phyloP scores from a whole-genome alignment of 1,284 basidiomycete species.

The Ceratobasidium papillatum region DNA sequence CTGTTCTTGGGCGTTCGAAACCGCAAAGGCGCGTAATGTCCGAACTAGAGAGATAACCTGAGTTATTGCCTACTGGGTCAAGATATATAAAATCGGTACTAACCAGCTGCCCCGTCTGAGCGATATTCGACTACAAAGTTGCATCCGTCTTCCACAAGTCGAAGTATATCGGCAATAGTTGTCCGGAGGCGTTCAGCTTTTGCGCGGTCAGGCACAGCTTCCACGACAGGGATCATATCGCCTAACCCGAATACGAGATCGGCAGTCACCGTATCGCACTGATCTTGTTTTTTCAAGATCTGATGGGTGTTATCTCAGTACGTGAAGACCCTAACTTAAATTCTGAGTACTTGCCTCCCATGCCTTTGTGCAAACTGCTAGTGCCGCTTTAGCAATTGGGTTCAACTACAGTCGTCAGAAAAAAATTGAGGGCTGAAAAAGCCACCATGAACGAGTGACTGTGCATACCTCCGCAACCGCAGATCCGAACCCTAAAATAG shows the following conservation, averaged over 20 bases:
- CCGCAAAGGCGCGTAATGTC: neutral
- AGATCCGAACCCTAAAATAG: neutral
- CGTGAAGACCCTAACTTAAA: neutral
- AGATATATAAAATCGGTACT: neutral
- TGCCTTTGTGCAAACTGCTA: neutral
- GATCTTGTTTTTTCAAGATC: slow-evolving; percentile 1
- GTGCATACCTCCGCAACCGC: neutral
- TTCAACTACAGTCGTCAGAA: neutral
- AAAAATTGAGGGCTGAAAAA: neutral
- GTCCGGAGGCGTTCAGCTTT: neutral
- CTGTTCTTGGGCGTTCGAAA: neutral
- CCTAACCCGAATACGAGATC: neutral
- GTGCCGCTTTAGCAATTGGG: neutral
- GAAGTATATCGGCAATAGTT: neutral
- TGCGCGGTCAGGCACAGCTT: neutral
- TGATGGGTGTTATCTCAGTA: neutral
- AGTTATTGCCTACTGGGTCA: too few species aligned
- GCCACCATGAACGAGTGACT: neutral
- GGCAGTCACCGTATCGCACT: neutral
- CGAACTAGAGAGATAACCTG: neutral
- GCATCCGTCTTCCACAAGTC: slow-evolving; percentile 13
- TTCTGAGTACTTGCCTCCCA: neutral
- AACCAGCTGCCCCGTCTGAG: slow-evolving; percentile 11
- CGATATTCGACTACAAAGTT: slow-evolving; percentile 8
- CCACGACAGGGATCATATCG: neutral